A percentile compares a stretch with the other conserved stretches of the same genome.
phyloP scores from a whole-genome alignment of 2,329 filamentous ascomycete genomes.

The Talaromyces marneffei region DNA sequence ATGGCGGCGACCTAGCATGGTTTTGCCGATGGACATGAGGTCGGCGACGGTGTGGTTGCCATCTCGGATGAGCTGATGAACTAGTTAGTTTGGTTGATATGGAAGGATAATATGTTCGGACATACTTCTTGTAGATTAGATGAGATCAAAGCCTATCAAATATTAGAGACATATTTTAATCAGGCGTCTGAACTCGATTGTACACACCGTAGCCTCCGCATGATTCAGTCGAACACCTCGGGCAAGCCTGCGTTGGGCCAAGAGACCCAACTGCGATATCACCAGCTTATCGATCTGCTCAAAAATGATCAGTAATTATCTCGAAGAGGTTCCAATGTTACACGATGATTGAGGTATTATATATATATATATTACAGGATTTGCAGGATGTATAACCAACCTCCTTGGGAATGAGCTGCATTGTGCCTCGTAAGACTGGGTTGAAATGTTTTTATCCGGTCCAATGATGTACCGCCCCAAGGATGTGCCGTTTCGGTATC shows the following conservation, averaged over 20 bases:
- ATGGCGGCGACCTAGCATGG: constrained; percentile 88
- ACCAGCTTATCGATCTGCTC: constrained; percentile 87
- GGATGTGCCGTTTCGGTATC: neutral
- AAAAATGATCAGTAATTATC: neutral
- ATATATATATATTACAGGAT: neutral
- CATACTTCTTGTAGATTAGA: constrained; percentile 78
- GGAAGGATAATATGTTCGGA: constrained; percentile 7
- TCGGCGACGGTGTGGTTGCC: constrained; percentile 85
- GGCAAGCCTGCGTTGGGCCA: constrained; percentile 83
- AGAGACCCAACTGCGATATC: constrained; percentile 78
- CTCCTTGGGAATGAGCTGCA: constrained; percentile 46
- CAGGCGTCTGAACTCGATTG: neutral
- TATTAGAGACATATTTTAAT: neutral
- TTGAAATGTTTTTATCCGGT: neutral
- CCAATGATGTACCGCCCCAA: neutral
- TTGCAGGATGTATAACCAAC: constrained; percentile 22
- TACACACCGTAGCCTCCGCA: constrained; percentile 68
- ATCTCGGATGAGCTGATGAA: constrained; percentile 79
- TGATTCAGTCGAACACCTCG: constrained; percentile 86
- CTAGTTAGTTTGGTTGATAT: neutral
- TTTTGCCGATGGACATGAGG: constrained; percentile 85
- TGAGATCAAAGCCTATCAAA: constrained; percentile 53
- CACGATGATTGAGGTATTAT: neutral
- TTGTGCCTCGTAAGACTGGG: constrained; percentile 19
- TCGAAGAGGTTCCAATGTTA: neutral